Percentiles rank a stretch among this genome's conserved stretches.
Evolutionary conservation across 768 basidiomycete genomes (phyloP).

Genomic region (Cubamyces lactineus): DNA sequence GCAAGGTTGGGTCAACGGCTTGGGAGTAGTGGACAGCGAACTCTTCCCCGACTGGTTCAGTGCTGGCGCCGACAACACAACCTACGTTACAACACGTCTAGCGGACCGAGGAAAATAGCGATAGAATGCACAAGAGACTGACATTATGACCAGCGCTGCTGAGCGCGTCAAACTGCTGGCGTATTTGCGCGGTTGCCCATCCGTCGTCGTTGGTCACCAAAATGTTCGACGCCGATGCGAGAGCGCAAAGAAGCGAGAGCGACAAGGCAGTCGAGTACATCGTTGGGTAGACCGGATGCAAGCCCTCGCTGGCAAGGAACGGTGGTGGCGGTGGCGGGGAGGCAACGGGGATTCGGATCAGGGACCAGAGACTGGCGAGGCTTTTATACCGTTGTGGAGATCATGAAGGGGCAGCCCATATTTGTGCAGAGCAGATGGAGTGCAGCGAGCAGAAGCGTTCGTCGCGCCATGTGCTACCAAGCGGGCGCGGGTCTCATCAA

Average conservation of each 20-base stretch:
- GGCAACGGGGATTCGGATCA: not conserved
- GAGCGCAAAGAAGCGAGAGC: constrained; percentile 1
- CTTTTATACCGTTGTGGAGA: not conserved
- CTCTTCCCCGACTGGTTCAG: constrained; percentile 40
- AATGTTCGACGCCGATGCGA: constrained; percentile 22
- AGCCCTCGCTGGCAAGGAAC: not conserved
- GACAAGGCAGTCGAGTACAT: constrained; percentile 1
- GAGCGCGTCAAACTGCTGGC: constrained; percentile 34
- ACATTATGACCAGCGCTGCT: constrained; percentile 33
- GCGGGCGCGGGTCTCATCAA: not conserved
- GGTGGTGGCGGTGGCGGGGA: not conserved
- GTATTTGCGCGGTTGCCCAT: constrained; percentile 38
- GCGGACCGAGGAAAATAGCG: too few species aligned
- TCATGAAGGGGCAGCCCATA: not conserved
- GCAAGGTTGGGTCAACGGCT: constrained; percentile 33
- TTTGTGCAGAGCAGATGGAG: not conserved
- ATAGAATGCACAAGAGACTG: not conserved
- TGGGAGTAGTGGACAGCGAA: constrained; percentile 33
- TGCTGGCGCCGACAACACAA: constrained; percentile 38
- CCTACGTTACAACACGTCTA: constrained; percentile 19
- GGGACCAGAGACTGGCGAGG: not conserved
- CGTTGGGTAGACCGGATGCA: not conserved
- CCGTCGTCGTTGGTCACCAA: constrained; percentile 38
- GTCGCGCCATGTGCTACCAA: constrained; percentile 5
- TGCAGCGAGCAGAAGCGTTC: not conserved